Conservation (phyloP, 495 filamentous ascomycete genomes). For the Hyaloscypha hepaticicola region DNA sequence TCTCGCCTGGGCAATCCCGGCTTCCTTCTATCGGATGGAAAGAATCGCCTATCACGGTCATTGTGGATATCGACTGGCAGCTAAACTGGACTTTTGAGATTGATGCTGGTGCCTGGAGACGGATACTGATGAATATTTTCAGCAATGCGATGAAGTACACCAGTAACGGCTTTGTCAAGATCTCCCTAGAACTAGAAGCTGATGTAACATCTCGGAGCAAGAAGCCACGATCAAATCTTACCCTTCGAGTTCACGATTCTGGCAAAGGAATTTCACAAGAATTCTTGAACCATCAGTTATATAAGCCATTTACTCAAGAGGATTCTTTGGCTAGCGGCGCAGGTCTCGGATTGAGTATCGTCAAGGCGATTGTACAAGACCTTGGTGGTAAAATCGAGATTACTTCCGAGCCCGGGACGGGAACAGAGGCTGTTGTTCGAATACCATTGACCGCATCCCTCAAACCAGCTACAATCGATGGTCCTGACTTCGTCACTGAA, state of each 20-base stretch:
- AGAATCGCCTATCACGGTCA: slow-evolving; percentile 33
- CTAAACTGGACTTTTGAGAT: slow-evolving; percentile 37
- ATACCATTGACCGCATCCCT: slow-evolving; percentile 40
- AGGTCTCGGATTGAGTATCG: slow-evolving; percentile 68
- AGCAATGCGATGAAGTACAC: slow-evolving; percentile 46
- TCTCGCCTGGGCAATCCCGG: slow-evolving; percentile 22
- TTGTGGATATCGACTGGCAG: slow-evolving; percentile 36
- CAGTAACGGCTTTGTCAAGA: slow-evolving; percentile 26
- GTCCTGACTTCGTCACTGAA: slow-evolving; percentile 14
- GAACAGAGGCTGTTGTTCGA: slow-evolving; percentile 58
- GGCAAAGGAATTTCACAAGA: slow-evolving; percentile 62
- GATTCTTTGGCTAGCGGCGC: slow-evolving; percentile 62
- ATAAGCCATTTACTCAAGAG: slow-evolving; percentile 72
- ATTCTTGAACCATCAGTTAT: slow-evolving; percentile 65
- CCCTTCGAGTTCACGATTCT: slow-evolving; percentile 33
- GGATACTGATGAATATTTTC: slow-evolving; percentile 48
- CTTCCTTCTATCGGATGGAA: slow-evolving; percentile 20
- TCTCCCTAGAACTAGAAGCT: slow-evolving; percentile 23
- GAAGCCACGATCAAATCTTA: slow-evolving; percentile 21
- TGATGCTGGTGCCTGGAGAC: slow-evolving; percentile 44
- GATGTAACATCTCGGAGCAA: slow-evolving; percentile 7
- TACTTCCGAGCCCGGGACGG: slow-evolving; percentile 52
- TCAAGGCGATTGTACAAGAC: slow-evolving; percentile 61
- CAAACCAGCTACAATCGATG: slow-evolving; percentile 12
- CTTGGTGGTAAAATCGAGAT: slow-evolving; percentile 61